These are phyloP conservation scores for Russula ochroleuca DNA, from an alignment of 768 basidiomycete genomes.

Conservation along the genomic window DNA sequence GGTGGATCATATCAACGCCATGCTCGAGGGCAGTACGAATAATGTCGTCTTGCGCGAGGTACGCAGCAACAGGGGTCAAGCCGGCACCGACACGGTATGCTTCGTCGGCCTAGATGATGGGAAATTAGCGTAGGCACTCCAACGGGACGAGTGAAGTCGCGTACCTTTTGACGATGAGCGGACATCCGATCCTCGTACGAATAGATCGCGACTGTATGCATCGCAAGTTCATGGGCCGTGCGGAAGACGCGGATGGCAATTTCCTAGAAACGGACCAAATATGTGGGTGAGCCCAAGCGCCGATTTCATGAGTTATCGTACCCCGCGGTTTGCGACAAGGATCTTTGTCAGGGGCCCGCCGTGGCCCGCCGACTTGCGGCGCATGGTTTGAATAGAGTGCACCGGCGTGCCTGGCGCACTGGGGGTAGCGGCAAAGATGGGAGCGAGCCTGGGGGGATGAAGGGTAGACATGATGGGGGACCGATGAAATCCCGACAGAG, in stretches of 20 bases:
- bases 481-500: slow-evolving; percentile 10
- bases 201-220: slow-evolving; percentile 99
- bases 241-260: slow-evolving; percentile 99
- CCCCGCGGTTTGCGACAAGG: slow-evolving; percentile 88
- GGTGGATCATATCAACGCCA: slow-evolving; percentile 99
- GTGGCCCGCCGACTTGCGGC: slow-evolving; percentile 87
- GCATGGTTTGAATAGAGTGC: slow-evolving; percentile 87
- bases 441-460: slow-evolving; percentile 69
- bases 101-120: slow-evolving; percentile 74
- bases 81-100: slow-evolving; percentile 98
- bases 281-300: not conserved
- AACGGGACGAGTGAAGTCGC: slow-evolving; percentile 2
- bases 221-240: slow-evolving; percentile 96
- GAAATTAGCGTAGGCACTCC: not conserved
- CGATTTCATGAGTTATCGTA: slow-evolving; percentile 40
- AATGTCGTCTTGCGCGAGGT: slow-evolving; percentile 97
- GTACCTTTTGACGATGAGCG: slow-evolving; percentile 95
- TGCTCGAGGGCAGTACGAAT: slow-evolving; percentile 95
- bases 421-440: slow-evolving; percentile 69
- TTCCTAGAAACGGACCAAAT: slow-evolving; percentile 53
- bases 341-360: slow-evolving; percentile 87
- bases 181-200: slow-evolving; percentile 95
- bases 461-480: slow-evolving; percentile 34
- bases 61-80: slow-evolving; percentile 92
- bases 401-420: slow-evolving; percentile 81